A percentile compares a stretch with the other conserved stretches of the same genome.
These are phyloP conservation scores for Harringtonia lauricola DNA, from an alignment of 2,329 filamentous ascomycete genomes.

Conservation along the genomic window DNA sequence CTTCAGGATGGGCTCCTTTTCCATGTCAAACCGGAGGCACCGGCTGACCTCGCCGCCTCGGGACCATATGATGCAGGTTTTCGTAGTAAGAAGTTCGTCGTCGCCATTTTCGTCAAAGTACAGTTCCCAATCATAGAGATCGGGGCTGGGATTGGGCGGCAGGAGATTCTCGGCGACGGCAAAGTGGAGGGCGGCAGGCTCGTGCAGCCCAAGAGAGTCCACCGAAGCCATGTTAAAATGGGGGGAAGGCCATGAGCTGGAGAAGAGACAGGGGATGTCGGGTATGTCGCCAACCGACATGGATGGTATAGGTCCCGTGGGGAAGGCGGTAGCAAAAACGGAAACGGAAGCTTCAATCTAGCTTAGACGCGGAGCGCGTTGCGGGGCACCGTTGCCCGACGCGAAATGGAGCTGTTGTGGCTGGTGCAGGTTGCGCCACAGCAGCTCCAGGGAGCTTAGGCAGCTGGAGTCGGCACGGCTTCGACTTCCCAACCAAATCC, in stretches of 20 bases:
- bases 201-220: conserved; percentile 82
- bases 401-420: background rate
- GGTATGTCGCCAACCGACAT: background rate
- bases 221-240: conserved; percentile 64
- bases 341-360: conserved; percentile 2
- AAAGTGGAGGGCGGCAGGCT: conserved; percentile 73
- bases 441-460: background rate
- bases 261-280: background rate
- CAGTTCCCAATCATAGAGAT: conserved; percentile 68
- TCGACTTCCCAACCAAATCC: too few species aligned
- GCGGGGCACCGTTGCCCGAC: background rate
- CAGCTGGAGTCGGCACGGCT: background rate
- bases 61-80: conserved; percentile 76
- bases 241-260: background rate
- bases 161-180: conserved; percentile 73
- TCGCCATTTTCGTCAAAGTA: conserved; percentile 39
- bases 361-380: background rate
- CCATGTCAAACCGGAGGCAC: conserved; percentile 74
- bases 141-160: conserved; percentile 50
- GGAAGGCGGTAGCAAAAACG: too few species aligned
- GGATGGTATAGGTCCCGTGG: too few species aligned
- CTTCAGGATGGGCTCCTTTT: conserved; percentile 78
- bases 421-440: background rate
- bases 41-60: conserved; percentile 75
- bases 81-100: conserved; percentile 72